A percentile compares a stretch with the other conserved stretches of the same genome.
These are phyloP conservation scores for Murraya paniculata DNA, from an alignment of 345 rosid species.

Conservation along the genomic window DNA sequence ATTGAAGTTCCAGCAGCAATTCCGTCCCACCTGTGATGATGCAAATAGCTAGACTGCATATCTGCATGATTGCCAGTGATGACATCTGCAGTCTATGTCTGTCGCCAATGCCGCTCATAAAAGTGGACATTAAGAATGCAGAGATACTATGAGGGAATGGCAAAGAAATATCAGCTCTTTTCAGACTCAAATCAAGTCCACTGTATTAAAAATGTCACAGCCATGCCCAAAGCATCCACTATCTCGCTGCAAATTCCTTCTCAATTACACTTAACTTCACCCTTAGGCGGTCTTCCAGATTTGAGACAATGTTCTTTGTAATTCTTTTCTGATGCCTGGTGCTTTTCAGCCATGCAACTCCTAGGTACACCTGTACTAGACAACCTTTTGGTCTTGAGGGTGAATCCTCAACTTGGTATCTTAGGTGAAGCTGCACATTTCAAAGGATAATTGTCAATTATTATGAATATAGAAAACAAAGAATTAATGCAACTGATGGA, in stretches of 20 bases:
- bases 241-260: conserved; percentile 61
- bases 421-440: conserved; percentile 67
- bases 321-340: conserved; percentile 72
- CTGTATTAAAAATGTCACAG: neutral
- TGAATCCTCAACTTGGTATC: conserved; percentile 74
- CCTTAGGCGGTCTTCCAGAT: conserved; percentile 71
- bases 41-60: neutral
- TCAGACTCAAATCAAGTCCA: neutral
- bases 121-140: neutral
- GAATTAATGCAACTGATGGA: neutral
- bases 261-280: conserved; percentile 58
- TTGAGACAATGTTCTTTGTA: conserved; percentile 61
- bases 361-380: conserved; percentile 55
- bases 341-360: conserved; percentile 95
- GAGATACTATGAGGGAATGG: neutral
- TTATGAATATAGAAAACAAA: neutral
- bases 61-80: neutral
- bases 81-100: neutral
- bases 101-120: neutral
- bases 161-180: neutral
- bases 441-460: conserved; percentile 2
- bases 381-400: conserved; percentile 57
- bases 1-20: neutral
- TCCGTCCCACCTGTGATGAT: neutral
- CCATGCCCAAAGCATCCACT: conserved; percentile 8